phyloP scores from a whole-genome alignment of 345 rosid species.

The Rhodamnia rubescens region DNA sequence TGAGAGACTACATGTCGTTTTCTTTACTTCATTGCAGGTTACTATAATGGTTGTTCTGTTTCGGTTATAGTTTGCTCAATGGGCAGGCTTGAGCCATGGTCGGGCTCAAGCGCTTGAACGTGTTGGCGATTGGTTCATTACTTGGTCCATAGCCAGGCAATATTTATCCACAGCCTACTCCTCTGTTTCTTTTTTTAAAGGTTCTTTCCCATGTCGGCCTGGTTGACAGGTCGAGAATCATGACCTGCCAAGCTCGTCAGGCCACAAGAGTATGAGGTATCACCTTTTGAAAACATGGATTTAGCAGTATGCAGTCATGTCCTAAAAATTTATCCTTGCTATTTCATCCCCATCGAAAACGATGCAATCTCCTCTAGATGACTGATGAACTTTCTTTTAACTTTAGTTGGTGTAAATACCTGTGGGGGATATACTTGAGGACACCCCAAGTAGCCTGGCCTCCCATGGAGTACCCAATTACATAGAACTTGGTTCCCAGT shows the following conservation, averaged over 20 bases:
- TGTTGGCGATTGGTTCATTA: background rate
- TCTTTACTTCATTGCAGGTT: no score
- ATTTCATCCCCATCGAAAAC: background rate
- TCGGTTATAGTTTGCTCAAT: background rate
- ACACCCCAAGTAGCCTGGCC: conserved; percentile 35
- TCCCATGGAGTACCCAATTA: conserved; percentile 48
- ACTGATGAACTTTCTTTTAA: background rate
- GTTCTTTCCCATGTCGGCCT: background rate
- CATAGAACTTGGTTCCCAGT: conserved; percentile 33
- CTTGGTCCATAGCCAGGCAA: background rate
- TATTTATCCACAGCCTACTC: background rate
- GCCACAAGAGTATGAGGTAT: background rate
- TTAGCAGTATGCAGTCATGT: background rate
- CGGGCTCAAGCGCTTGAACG: background rate
- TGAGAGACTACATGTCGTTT: no score
- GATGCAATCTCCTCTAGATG: background rate
- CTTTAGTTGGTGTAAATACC: conserved; percentile 16
- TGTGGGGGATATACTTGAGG: conserved; percentile 50
- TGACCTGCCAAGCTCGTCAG: background rate
- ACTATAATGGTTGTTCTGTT: background rate
- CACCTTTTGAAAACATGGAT: background rate
- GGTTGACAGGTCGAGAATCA: background rate
- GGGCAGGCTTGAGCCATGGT: background rate
- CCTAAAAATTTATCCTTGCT: background rate
- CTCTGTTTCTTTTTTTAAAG: background rate